Base-by-base conservation (phyloP, 1,284 basidiomycete genomes). In the Ceratobasidium sp. region DNA sequence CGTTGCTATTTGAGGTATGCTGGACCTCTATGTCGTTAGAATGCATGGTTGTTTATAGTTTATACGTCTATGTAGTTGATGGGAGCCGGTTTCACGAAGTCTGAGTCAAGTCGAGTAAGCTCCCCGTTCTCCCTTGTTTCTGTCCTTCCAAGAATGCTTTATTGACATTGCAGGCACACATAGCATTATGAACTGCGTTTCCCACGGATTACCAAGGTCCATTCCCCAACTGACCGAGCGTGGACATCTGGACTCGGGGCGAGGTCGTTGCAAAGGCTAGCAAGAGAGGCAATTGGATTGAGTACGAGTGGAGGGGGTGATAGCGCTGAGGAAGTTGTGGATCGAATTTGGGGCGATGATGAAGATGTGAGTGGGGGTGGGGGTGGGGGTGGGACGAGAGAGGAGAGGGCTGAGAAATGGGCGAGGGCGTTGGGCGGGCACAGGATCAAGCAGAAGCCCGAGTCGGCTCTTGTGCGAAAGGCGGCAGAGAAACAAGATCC, bases 151-250 rank as follows among this genome's bases (percentile, higher is more conserved):
- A 14, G 30, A 50, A 47, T 23, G 6, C 9, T 1, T 0, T 16
- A 14, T 47, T 59, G 46, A 41, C 11, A 21, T 30, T 58, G 44
- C 35, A 1, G 14, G n/a, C n/a, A n/a, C n/a, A n/a, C 28, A 9
- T 76, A 94, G 91, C 84, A 89, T 75, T 95, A 95, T 78, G 92
- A 92, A 77, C 83, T 95, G 2, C 89, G 94, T 5, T 96, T 92
- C 80, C 92, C 94, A 0, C 85, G 94, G 52, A 83, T 95, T 28
- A 83, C 85, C 35, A 94, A 94, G 78, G 82, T 90, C 2, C 88
- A 87, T 78, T 86, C 88, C 6, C 77, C 81, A 0, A 80, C 77
- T 14, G 91, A 93, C 72, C 86, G 93, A 18, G 79, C 82, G 11
- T 93, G 91, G 88, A 57, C 30, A n/a, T 57, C 16, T n/a, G 30